Evolutionary conservation across 768 basidiomycete genomes (phyloP), one percentile per base, ranked within the genome.

Genomic region (Boletus sp.): DNA sequence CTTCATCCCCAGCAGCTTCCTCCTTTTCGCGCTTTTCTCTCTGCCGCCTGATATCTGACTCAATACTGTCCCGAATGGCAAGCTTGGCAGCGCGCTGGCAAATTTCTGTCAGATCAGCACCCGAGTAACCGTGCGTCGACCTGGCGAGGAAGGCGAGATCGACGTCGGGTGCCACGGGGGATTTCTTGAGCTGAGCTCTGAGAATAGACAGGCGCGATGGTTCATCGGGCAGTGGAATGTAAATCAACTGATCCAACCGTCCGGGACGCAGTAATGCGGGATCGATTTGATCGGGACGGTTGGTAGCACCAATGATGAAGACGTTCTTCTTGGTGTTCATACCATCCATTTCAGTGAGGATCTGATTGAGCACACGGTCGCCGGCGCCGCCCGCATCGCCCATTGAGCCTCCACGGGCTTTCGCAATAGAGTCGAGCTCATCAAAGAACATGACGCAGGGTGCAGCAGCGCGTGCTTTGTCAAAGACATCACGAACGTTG

Each of bases 381-480:
- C 96, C 88, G 13, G 97, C 96, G 58, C 97, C 97, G 59, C 97
- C 97, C 51, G 75, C 97, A 74, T 98, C 97, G 37, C 94, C 94
- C 9, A 79, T 75, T 3, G 82, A 80, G 21, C 81, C 79, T 57
- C 97, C 97, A 75, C 97, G 92, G 50, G 94, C 84, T 78, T 98
- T 98, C 43, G 97, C 97, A 66, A 99, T 98, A 15, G 96, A 97
- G 72, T 99, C 97, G 71, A 99, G 80, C 73, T 99, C 97, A 66
- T 99, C 97, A 75, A 99, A 99, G 90, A 99, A 99, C 93, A 99
- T 97, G 64, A 99, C 97, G 70, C 97, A 98, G 51, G 97, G 97
- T 27, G 97, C 96, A 8, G 97, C 97, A 17, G 97, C 97, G 63
- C 97, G 92, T 30, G 97, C 97, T 77, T 98, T 98, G 83, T 99